phyloP scores from a whole-genome alignment of 306 rosid species.

The Hippophae rhamnoides region DNA sequence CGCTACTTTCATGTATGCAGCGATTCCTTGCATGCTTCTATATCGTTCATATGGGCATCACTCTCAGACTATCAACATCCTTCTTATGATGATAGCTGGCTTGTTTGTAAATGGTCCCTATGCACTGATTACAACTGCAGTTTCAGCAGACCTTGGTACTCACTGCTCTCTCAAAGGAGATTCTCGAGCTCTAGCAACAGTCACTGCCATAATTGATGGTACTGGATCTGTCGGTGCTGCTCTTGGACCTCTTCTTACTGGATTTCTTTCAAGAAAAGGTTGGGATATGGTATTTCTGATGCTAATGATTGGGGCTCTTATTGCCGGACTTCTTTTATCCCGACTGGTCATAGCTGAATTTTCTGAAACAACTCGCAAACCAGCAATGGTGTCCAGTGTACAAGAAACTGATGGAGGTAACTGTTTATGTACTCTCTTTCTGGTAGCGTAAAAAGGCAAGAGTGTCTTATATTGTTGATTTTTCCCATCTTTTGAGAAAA shows the following conservation, averaged over 20 bases:
- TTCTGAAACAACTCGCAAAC: conserved; percentile 34
- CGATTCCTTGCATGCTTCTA: conserved; percentile 57
- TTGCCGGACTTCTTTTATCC: conserved; percentile 58
- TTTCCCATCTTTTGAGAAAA: no score
- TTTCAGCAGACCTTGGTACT: conserved; percentile 82
- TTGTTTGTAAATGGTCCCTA: conserved; percentile 75
- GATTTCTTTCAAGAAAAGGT: conserved; percentile 57
- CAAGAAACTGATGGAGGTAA: conserved; percentile 44
- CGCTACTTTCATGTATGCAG: conserved; percentile 65
- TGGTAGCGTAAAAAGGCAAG: neutral
- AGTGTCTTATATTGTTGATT: no score
- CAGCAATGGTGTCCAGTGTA: conserved; percentile 16
- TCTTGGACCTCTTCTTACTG: conserved; percentile 81
- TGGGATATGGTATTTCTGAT: conserved; percentile 63
- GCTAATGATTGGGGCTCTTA: conserved; percentile 57
- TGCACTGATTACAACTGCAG: conserved; percentile 84
- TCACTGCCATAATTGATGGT: conserved; percentile 79
- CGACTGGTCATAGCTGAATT: conserved; percentile 54
- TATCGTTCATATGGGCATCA: conserved; percentile 48
- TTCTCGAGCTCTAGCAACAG: conserved; percentile 84
- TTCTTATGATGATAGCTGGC: conserved; percentile 69
- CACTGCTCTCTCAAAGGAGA: conserved; percentile 63
- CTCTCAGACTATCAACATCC: conserved; percentile 45
- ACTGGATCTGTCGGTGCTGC: conserved; percentile 84
- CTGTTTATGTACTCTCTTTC: neutral